Percentiles rank a stretch among this genome's conserved stretches.
Conservation (phyloP, 169 alveolate species). For the Plasmodium malariae region DNA sequence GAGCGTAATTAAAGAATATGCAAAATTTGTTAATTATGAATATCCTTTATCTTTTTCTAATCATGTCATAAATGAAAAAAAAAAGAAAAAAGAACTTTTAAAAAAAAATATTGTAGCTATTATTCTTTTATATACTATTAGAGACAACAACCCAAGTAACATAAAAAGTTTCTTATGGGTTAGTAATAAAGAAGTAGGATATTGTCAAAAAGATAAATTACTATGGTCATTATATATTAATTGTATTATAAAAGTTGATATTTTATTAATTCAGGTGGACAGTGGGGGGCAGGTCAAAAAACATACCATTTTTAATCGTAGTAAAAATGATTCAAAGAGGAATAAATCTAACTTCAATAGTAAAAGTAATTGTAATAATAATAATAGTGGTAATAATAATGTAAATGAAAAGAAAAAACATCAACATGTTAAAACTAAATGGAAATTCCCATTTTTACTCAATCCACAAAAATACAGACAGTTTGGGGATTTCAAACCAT, state of each 20-base stretch:
- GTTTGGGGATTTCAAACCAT: constrained; percentile 57
- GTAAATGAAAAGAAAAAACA: constrained; percentile 5
- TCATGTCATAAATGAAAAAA: constrained; percentile 76
- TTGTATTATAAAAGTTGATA: constrained; percentile 59
- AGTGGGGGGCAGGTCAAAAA: constrained; percentile 31
- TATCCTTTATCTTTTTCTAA: constrained; percentile 85
- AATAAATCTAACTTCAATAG: not conserved
- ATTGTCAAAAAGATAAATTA: constrained; percentile 67
- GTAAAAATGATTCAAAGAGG: not conserved
- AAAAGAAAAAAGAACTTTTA: constrained; percentile 78
- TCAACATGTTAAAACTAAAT: constrained; percentile 13
- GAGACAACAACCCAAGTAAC: constrained; percentile 32
- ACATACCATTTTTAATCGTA: not conserved
- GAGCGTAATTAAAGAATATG: constrained; percentile 74
- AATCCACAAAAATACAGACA: constrained; percentile 55
- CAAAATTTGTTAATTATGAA: constrained; percentile 83
- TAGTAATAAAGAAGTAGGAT: constrained; percentile 70
- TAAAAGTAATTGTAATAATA: not conserved
- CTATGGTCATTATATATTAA: constrained; percentile 56
- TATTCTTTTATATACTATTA: constrained; percentile 67
- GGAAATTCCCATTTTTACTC: constrained; percentile 25
- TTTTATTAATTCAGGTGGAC: constrained; percentile 47
- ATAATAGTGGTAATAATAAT: not conserved
- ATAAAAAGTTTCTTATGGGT: constrained; percentile 73
- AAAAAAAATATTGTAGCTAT: constrained; percentile 82